Conservation (phyloP, 83 land plant genomes). For the Picea mariana region DNA sequence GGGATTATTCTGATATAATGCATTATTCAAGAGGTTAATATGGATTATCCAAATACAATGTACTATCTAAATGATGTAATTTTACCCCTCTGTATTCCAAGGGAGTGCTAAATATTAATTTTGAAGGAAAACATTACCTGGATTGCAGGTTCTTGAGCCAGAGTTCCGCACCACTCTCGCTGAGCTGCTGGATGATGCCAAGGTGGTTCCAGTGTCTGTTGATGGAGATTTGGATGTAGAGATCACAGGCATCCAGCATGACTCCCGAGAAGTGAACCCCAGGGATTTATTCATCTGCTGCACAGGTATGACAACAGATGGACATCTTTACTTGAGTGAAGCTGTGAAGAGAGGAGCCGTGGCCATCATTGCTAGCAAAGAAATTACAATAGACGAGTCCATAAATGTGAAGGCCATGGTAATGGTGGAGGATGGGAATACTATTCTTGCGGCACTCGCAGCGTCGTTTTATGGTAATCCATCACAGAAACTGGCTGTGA, state of each 20-base stretch:
- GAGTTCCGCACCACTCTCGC: no score
- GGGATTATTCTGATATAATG: no score
- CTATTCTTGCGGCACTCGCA: neutral
- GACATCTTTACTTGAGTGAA: conserved; percentile 60
- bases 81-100: no score
- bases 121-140: no score
- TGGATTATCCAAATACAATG: no score
- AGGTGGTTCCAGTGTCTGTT: conserved; percentile 33
- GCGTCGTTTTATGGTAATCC: no score
- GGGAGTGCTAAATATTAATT: no score
- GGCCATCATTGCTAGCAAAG: conserved; percentile 76
- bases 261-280: conserved; percentile 67
- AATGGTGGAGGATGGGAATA: conserved; percentile 75
- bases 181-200: no score
- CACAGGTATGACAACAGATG: conserved; percentile 52
- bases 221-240: conserved; percentile 79
- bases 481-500: neutral
- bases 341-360: conserved; percentile 93
- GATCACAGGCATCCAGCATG: conserved; percentile 84
- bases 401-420: conserved; percentile 48
- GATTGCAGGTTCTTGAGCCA: no score
- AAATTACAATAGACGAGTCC: conserved; percentile 58
- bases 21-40: no score
- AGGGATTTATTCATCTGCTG: conserved; percentile 93
- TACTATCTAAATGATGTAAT: no score